These are phyloP conservation scores for Spongiforma sp. DNA, from an alignment of 1,284 basidiomycete species.

Conservation along the genomic window DNA sequence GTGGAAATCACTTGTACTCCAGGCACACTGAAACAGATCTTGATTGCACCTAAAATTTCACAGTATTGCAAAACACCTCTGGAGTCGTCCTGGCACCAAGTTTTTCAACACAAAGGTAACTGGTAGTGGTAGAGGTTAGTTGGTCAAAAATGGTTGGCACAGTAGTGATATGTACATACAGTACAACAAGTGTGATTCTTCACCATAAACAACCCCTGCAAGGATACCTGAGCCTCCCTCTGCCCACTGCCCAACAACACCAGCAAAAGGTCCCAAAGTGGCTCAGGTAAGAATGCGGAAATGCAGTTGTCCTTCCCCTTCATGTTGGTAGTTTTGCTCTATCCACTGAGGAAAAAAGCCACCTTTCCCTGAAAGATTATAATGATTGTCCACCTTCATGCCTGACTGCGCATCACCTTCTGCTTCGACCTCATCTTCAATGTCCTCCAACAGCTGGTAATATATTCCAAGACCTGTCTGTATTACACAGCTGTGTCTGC, in stretches of 20 bases:
- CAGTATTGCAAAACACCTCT: background rate
- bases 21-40: constrained; percentile 7
- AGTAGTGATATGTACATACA: constrained; percentile 1
- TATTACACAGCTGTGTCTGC: constrained; percentile 4
- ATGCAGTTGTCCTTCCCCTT: constrained; percentile 10
- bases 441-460: no score
- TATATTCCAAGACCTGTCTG: constrained; percentile 3
- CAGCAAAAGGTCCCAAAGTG: constrained; percentile 1
- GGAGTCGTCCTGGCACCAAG: background rate
- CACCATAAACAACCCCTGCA: background rate
- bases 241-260: constrained; percentile 8
- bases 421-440: no score
- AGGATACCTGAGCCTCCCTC: constrained; percentile 10
- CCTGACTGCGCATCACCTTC: no score
- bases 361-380: constrained; percentile 8
- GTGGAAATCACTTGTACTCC: constrained; percentile 4
- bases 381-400: no score
- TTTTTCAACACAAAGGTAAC: constrained; percentile 7
- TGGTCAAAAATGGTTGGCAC: background rate
- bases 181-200: background rate
- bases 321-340: constrained; percentile 10
- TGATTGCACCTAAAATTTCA: constrained; percentile 2
- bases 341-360: background rate
- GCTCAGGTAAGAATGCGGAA: constrained; percentile 4
- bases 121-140: background rate